phyloP scores from a whole-genome alignment of 148 eudicot genomes.

The Gaultheria prostrata region DNA sequence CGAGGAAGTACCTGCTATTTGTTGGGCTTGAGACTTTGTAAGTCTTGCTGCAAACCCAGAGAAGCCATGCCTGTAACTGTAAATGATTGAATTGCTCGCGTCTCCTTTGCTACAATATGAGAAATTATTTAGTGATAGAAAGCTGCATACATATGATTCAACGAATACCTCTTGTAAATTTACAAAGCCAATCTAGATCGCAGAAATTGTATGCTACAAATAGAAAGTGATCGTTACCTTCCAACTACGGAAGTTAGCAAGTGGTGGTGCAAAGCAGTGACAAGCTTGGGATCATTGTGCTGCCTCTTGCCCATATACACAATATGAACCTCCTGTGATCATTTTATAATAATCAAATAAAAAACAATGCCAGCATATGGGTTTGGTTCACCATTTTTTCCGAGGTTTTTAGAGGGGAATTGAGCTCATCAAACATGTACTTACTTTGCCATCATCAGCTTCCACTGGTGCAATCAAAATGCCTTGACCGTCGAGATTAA shows the following conservation, averaged over 20 bases:
- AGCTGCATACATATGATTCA: neutral
- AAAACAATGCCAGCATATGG: neutral
- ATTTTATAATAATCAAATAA: neutral
- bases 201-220: neutral
- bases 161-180: neutral
- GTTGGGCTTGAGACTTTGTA: conserved; percentile 1
- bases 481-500: neutral
- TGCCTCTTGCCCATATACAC: neutral
- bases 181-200: neutral
- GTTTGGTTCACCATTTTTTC: neutral
- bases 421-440: neutral
- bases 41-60: neutral
- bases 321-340: neutral
- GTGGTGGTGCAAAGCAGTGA: neutral
- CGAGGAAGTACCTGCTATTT: neutral
- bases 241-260: neutral
- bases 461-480: neutral
- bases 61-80: neutral
- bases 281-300: neutral
- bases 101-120: neutral
- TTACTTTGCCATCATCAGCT: neutral
- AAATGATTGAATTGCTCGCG: neutral
- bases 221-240: neutral
- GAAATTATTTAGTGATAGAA: neutral
- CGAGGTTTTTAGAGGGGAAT: neutral